Evolutionary conservation across 2,329 filamentous ascomycete genomes (phyloP).

Genomic region (Stachybotrys elegans): DNA sequence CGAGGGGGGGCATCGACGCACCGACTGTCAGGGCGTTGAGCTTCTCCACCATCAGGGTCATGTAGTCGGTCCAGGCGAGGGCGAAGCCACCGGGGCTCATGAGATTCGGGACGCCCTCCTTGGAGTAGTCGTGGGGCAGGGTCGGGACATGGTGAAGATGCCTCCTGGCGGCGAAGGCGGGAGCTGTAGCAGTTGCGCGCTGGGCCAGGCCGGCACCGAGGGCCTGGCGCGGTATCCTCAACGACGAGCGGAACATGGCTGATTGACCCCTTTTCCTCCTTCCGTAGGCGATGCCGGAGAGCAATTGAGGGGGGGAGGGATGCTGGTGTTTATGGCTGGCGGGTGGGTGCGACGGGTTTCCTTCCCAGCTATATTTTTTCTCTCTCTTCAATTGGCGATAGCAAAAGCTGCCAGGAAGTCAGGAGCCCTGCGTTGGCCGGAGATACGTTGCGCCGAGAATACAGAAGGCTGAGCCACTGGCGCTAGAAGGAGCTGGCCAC

Average conservation of each 20-base stretch:
- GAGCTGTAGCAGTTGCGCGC: constrained; percentile 24
- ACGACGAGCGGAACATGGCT: constrained; percentile 47
- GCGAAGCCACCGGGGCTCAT: constrained; percentile 65
- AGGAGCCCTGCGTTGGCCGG: constrained; percentile 9
- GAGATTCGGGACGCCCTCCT: constrained; percentile 59
- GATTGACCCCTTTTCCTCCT: too few relatives aligned
- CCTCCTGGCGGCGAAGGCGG: constrained; percentile 27
- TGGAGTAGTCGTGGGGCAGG: constrained; percentile 39
- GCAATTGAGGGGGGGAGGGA: neutral
- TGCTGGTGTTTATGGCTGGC: neutral
- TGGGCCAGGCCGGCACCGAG: constrained; percentile 29
- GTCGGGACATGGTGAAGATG: constrained; percentile 43
- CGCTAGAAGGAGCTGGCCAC: too few relatives aligned
- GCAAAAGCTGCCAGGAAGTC: constrained; percentile 4
- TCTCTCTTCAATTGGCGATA: too few relatives aligned
- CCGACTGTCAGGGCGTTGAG: constrained; percentile 71
- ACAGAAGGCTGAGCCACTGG: too few relatives aligned
- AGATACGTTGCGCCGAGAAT: constrained; percentile 16
- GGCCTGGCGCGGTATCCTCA: constrained; percentile 44
- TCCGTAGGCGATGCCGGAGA: neutral
- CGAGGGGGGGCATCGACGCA: constrained; percentile 36
- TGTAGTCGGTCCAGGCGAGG: constrained; percentile 79
- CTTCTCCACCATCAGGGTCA: constrained; percentile 66
- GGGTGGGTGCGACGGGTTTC: too few relatives aligned
- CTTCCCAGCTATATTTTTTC: too few relatives aligned